phyloP scores from a whole-genome alignment of 1,139 yeast species.

The Yamadazyma sp. region DNA sequence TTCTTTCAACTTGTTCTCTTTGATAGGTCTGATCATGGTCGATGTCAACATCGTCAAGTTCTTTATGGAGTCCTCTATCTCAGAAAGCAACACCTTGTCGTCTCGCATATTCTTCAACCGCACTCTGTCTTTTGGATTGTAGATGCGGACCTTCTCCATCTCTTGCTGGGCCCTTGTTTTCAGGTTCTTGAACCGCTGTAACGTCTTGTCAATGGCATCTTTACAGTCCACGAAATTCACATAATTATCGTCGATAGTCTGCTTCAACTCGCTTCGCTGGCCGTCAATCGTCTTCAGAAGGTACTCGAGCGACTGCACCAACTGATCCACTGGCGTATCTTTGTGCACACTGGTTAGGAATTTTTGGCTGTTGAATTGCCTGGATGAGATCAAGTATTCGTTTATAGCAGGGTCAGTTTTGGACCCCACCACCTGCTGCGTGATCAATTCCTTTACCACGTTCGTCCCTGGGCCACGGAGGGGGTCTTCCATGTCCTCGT shows the following conservation, averaged over 20 bases:
- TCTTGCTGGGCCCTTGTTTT: constrained; percentile 41
- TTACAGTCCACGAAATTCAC: constrained; percentile 76
- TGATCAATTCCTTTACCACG: constrained; percentile 42
- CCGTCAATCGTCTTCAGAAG: constrained; percentile 62
- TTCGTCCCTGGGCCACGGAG: constrained; percentile 50
- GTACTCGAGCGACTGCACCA: constrained; percentile 53
- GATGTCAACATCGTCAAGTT: constrained; percentile 60
- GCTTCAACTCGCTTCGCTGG: constrained; percentile 65
- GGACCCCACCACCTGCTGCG: constrained; percentile 35
- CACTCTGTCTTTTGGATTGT: constrained; percentile 34
- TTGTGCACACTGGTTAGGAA: constrained; percentile 72
- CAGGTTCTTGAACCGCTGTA: constrained; percentile 33
- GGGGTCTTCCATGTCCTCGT: constrained; percentile 49
- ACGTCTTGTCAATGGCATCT: constrained; percentile 45
- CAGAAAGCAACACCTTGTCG: constrained; percentile 26
- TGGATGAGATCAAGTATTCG: constrained; percentile 68
- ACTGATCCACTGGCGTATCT: constrained; percentile 64
- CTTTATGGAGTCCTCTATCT: constrained; percentile 45
- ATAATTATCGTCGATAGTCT: constrained; percentile 71
- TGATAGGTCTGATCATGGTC: constrained; percentile 71
- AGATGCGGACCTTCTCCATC: constrained; percentile 35
- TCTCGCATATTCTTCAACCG: constrained; percentile 10
- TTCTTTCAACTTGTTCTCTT: constrained; percentile 62
- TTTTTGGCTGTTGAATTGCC: constrained; percentile 67
- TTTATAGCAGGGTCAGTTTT: constrained; percentile 43